phyloP scores from a whole-genome alignment of 345 rosid species.

The Laguncularia racemosa region DNA sequence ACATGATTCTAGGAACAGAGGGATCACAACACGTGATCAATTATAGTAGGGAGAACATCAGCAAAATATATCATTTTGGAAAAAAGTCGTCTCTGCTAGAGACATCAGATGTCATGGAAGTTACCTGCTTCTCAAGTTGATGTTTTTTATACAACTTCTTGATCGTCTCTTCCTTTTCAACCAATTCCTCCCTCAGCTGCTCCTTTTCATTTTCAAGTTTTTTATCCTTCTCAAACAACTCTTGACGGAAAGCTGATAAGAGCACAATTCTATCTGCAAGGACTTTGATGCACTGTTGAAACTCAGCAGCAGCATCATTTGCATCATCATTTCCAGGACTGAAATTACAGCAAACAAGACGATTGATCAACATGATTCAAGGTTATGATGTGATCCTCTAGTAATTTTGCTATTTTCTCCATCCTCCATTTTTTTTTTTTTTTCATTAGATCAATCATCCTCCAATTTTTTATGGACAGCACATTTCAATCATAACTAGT shows the following conservation, averaged over 20 bases:
- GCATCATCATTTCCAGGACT: slow-evolving; percentile 66
- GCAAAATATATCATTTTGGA: background rate
- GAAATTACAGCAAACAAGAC: slow-evolving; percentile 22
- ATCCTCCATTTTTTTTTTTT: no score
- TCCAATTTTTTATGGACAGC: no score
- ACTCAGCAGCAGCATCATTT: slow-evolving; percentile 66
- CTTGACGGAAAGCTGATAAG: slow-evolving; percentile 68
- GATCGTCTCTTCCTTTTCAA: slow-evolving; percentile 72
- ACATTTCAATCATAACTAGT: no score
- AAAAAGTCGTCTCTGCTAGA: background rate
- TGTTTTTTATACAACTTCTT: slow-evolving; percentile 75
- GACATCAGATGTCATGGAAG: background rate
- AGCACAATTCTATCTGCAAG: slow-evolving; percentile 76
- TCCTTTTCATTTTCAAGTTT: slow-evolving; percentile 65
- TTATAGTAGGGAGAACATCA: background rate
- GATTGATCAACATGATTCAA: slow-evolving; percentile 4
- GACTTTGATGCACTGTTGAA: slow-evolving; percentile 60
- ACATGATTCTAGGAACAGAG: no score
- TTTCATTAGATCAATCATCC: no score
- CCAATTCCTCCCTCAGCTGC: slow-evolving; percentile 68
- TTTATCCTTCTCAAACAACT: slow-evolving; percentile 64
- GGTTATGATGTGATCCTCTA: no score
- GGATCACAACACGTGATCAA: background rate
- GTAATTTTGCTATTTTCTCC: no score
- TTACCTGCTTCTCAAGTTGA: slow-evolving; percentile 97